Conservation (phyloP, 2,329 filamentous ascomycete genomes). For the Mycosphaerella sp. region DNA sequence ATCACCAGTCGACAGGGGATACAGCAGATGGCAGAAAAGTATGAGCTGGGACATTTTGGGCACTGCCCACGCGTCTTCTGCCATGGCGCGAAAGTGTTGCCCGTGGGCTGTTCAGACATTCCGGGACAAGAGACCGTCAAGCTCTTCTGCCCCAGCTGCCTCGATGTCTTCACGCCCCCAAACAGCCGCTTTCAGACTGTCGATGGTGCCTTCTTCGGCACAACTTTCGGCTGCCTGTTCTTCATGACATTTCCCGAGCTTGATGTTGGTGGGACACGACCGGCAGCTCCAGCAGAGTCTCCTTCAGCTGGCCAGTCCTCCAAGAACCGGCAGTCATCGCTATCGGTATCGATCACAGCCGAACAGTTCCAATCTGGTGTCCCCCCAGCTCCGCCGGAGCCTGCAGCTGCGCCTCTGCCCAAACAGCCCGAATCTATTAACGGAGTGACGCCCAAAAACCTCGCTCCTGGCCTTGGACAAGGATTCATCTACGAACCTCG, state of each 20-base stretch:
- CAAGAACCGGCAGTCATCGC: slow-evolving; percentile 25
- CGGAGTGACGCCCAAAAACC: slow-evolving; percentile 77
- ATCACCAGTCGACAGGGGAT: slow-evolving; percentile 95
- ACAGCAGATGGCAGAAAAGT: slow-evolving; percentile 99
- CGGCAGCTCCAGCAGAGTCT: slow-evolving; percentile 12
- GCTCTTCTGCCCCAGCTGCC: slow-evolving; percentile 92
- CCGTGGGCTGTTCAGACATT: slow-evolving; percentile 88
- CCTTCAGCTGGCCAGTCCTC: slow-evolving; percentile 13
- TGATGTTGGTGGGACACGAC: slow-evolving; percentile 54
- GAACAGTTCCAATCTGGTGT: slow-evolving; percentile 29
- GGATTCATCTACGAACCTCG: slow-evolving; percentile 86
- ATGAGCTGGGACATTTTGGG: slow-evolving; percentile 93
- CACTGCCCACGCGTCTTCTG: slow-evolving; percentile 92
- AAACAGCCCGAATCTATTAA: slow-evolving; percentile 60
- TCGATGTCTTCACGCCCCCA: slow-evolving; percentile 94
- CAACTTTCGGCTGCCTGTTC: slow-evolving; percentile 93
- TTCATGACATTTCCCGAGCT: slow-evolving; percentile 98
- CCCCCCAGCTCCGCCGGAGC: slow-evolving; percentile 11
- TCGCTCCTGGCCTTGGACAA: slow-evolving; percentile 76
- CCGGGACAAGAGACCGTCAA: slow-evolving; percentile 97
- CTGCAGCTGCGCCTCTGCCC: slow-evolving; percentile 22
- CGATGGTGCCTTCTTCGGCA: slow-evolving; percentile 95
- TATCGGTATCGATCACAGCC: slow-evolving; percentile 29
- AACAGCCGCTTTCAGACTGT: slow-evolving; percentile 97
- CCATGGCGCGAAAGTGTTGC: slow-evolving; percentile 80